Conservation (phyloP, 257 asterid genomes). For the Solanum dulcamara region DNA sequence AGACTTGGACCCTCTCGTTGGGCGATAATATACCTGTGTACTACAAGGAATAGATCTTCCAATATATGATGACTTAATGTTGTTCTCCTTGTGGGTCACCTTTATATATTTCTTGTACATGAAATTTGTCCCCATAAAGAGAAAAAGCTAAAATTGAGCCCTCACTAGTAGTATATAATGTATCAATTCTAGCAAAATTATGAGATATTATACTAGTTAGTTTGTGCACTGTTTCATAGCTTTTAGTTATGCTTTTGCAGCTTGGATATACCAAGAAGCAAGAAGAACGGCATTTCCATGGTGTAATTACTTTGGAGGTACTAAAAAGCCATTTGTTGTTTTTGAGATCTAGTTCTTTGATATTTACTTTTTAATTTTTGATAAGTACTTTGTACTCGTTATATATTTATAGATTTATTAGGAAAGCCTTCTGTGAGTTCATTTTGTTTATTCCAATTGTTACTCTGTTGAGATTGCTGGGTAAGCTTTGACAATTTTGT, state of each 20-base stretch:
- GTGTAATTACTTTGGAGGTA: slow-evolving; percentile 91
- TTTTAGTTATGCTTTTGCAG: slow-evolving; percentile 28
- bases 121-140: neutral
- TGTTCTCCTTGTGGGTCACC: neutral
- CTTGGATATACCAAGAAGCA: slow-evolving; percentile 96
- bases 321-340: neutral
- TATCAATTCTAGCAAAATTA: neutral
- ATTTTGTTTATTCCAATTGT: neutral
- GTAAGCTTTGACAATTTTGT: neutral
- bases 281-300: slow-evolving; percentile 93
- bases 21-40: neutral
- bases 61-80: neutral
- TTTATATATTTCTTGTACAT: neutral
- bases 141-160: neutral
- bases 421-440: neutral
- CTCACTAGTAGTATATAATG: neutral
- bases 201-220: neutral
- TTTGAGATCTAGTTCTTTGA: neutral
- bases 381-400: neutral
- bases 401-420: neutral
- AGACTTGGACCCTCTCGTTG: neutral
- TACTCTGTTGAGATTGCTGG: neutral
- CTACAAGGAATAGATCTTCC: neutral
- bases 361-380: neutral
- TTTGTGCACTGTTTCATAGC: neutral